Conservation (phyloP, 768 basidiomycete genomes). For the Pisolithus microcarpus region DNA sequence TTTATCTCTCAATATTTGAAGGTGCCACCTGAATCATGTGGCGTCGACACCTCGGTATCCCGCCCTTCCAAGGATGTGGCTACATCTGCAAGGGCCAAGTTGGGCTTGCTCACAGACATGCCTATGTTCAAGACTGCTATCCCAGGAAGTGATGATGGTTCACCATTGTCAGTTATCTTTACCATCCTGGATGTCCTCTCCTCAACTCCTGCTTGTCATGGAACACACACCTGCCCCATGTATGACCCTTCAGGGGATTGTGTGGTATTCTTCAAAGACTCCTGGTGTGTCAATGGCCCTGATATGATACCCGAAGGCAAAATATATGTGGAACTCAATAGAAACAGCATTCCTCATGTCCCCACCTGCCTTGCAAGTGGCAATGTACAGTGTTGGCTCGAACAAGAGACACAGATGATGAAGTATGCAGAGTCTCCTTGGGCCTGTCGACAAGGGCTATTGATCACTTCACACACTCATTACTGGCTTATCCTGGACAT, state of each 20-base stretch:
- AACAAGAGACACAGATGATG: neutral
- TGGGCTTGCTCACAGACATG: neutral
- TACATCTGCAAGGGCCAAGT: neutral
- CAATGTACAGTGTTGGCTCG: neutral
- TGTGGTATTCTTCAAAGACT: too few species aligned
- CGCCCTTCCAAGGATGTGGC: neutral
- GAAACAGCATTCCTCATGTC: neutral
- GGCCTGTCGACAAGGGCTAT: neutral
- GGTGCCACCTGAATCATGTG: constrained; percentile 8
- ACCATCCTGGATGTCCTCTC: neutral
- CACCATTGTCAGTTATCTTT: neutral
- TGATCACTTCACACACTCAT: constrained; percentile 1
- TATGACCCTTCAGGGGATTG: neutral
- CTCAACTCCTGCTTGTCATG: neutral
- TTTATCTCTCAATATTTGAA: constrained; percentile 23
- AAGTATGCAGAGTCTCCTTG: neutral
- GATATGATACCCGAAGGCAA: neutral
- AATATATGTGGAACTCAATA: neutral
- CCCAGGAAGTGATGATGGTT: neutral
- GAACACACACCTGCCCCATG: neutral
- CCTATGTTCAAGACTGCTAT: neutral
- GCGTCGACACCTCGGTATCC: constrained; percentile 15
- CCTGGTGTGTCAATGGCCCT: too few species aligned
- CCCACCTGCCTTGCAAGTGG: neutral
- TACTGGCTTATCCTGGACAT: constrained; percentile 2